A percentile compares a stretch with the other conserved stretches of the same genome.
Conservation (phyloP, 1,139 yeast species). For the Hansenula anomala region DNA sequence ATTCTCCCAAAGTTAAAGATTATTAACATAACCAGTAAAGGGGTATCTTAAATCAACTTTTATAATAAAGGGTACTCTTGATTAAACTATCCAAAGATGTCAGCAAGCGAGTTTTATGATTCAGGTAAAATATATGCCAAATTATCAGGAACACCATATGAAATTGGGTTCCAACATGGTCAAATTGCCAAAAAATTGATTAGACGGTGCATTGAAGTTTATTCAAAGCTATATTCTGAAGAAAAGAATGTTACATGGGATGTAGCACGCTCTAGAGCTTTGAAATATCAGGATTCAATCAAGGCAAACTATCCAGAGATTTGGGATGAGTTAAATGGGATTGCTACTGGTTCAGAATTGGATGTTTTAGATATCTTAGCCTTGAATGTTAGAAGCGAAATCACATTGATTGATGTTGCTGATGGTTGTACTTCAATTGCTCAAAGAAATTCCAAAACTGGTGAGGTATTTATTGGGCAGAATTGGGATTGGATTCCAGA, state of each 20-base stretch:
- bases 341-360: constrained; percentile 15
- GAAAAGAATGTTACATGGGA: constrained; percentile 14
- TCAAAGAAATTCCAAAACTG: constrained; percentile 7
- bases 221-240: constrained; percentile 13
- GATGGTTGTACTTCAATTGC: constrained; percentile 21
- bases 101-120: constrained; percentile 12
- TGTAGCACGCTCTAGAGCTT: constrained; percentile 11
- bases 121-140: constrained; percentile 14
- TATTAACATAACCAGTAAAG: too few relatives aligned
- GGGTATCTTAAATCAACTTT: too few relatives aligned
- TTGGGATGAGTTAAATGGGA: constrained; percentile 16
- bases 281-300: constrained; percentile 12
- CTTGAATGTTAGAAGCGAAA: constrained; percentile 18
- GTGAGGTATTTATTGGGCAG: constrained; percentile 15
- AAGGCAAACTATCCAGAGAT: constrained; percentile 11
- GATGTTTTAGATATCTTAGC: constrained; percentile 16
- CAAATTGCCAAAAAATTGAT: constrained; percentile 13
- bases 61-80: too few relatives aligned
- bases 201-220: constrained; percentile 10
- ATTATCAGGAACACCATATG: constrained; percentile 11
- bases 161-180: constrained; percentile 18
- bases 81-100: too few relatives aligned
- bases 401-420: constrained; percentile 15
- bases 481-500: constrained; percentile 24
- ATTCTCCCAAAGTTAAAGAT: too few relatives aligned